Conservation (phyloP, 495 filamentous ascomycete species). For the Xylaria palmicola region DNA sequence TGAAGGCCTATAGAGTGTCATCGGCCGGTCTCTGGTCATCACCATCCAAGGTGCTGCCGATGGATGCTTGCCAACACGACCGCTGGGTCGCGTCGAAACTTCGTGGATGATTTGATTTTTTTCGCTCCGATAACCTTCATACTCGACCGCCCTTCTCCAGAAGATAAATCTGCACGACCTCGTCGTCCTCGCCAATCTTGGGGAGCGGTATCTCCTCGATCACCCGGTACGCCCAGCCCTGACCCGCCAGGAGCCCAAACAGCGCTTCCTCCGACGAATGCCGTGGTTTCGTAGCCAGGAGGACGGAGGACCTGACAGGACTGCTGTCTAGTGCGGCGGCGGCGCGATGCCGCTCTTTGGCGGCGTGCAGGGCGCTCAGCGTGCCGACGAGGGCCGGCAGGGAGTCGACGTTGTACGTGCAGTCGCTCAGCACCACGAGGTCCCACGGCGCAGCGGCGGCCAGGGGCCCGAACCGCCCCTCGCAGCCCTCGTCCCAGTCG, state of each 20-base stretch:
- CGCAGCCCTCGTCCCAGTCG: constrained; percentile 64
- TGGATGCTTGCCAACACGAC: no score
- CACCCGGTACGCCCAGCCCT: constrained; percentile 52
- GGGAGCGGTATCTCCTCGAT: constrained; percentile 54
- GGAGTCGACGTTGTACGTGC: constrained; percentile 90
- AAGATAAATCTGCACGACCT: constrained; percentile 62
- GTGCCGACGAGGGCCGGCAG: constrained; percentile 72
- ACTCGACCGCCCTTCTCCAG: constrained; percentile 30
- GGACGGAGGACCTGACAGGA: constrained; percentile 44
- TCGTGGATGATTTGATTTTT: no score
- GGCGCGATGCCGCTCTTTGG: constrained; percentile 37
- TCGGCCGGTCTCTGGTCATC: no score
- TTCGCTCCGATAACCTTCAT: no score
- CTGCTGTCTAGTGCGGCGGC: background rate
- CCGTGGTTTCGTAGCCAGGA: constrained; percentile 80
- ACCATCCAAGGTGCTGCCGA: no score
- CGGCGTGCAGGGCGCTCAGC: constrained; percentile 51
- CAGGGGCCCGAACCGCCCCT: constrained; percentile 34
- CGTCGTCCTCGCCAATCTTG: constrained; percentile 53
- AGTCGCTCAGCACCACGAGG: constrained; percentile 81
- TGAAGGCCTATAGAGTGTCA: no score
- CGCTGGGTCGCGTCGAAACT: no score
- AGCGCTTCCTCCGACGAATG: constrained; percentile 80
- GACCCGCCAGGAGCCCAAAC: constrained; percentile 69
- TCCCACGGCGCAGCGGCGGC: constrained; percentile 54